Conservation (phyloP, 2,329 filamentous ascomycete species). For the Fusarium continuum region DNA sequence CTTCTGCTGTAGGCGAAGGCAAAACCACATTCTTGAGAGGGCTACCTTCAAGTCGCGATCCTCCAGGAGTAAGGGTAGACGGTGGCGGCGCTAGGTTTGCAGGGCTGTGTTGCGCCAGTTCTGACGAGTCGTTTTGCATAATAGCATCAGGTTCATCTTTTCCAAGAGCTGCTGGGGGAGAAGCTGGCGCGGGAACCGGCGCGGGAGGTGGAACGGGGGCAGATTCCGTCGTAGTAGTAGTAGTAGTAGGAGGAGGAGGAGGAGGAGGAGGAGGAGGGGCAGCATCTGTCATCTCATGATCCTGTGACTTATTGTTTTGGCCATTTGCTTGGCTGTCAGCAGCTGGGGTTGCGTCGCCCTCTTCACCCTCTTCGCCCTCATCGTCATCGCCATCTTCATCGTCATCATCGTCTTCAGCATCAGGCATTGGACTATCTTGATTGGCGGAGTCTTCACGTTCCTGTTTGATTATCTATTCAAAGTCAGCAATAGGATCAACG, state of each 20-base stretch:
- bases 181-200: conserved; percentile 1
- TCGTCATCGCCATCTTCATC: conserved; percentile 60
- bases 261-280: too few species aligned
- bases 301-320: conserved; percentile 46
- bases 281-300: conserved; percentile 52
- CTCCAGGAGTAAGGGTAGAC: conserved; percentile 40
- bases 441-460: conserved; percentile 56
- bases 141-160: conserved; percentile 37
- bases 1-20: conserved; percentile 55
- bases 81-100: conserved; percentile 46
- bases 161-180: conserved; percentile 20
- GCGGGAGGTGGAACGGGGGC: conserved; percentile 27
- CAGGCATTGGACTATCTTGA: conserved; percentile 63
- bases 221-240: conserved; percentile 26
- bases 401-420: conserved; percentile 58
- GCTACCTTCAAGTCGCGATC: conserved; percentile 58
- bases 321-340: conserved; percentile 45
- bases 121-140: conserved; percentile 39
- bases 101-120: conserved; percentile 43
- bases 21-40: conserved; percentile 63
- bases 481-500: conserved; percentile 27
- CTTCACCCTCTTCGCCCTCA: conserved; percentile 58
- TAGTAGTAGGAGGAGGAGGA: too few species aligned
- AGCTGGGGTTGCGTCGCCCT: conserved; percentile 52
- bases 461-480: conserved; percentile 51